Evolutionary conservation across 129 eudicot genomes (phyloP).

Genomic region (Pulicaria dysenterica): DNA sequence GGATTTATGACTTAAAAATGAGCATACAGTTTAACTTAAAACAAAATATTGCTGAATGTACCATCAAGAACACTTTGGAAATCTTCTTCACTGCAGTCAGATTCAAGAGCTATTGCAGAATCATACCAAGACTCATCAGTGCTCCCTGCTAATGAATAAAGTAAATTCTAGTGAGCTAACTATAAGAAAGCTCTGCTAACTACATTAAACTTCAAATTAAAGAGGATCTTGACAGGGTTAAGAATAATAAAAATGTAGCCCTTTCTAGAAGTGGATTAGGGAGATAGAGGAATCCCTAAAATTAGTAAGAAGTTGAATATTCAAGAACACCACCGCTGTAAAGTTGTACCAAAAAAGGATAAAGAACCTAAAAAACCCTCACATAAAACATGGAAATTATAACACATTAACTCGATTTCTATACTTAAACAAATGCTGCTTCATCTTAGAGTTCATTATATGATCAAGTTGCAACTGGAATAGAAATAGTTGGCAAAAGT

Average conservation of each 20-base stretch:
- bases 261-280: constrained; percentile 3
- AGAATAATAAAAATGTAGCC: not conserved
- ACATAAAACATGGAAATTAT: constrained; percentile 2
- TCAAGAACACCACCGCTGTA: constrained; percentile 32
- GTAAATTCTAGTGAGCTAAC: not conserved
- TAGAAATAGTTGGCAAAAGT: not conserved
- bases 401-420: constrained; percentile 18
- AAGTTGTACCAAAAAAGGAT: constrained; percentile 25
- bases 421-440: constrained; percentile 11
- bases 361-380: constrained; percentile 18
- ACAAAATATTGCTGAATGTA: constrained; percentile 18
- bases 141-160: constrained; percentile 52
- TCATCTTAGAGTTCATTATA: constrained; percentile 1
- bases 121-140: constrained; percentile 91
- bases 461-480: constrained; percentile 1
- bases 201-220: no score
- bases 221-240: no score
- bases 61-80: constrained; percentile 92
- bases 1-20: not conserved
- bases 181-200: not conserved
- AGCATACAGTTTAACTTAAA: not conserved
- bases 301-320: constrained; percentile 31
- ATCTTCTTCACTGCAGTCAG: constrained; percentile 94
- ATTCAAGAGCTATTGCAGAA: constrained; percentile 74
- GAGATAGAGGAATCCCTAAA: constrained; percentile 11